Evolutionary conservation across 441 rosid species (phyloP).

Genomic region (Cnidoscolus chayamansa): DNA sequence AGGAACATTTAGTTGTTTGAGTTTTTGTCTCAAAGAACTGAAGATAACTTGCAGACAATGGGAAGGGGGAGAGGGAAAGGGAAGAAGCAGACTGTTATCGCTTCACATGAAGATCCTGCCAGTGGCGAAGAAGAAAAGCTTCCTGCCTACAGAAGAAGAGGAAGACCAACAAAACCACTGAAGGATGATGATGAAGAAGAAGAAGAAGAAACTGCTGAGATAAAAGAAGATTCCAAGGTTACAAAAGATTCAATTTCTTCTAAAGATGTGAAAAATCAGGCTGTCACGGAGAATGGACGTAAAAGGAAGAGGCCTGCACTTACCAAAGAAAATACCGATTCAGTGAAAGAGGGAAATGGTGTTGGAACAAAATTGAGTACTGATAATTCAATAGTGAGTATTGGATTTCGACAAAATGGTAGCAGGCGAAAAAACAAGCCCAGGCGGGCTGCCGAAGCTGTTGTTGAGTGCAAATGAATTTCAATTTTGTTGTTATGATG

Average conservation of each 20-base stretch:
- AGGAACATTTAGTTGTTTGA: conserved; percentile 6
- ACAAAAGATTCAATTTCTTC: conserved; percentile 36
- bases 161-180: conserved; percentile 58
- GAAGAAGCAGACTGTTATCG: conserved; percentile 48
- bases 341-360: conserved; percentile 48
- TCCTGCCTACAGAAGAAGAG: conserved; percentile 51
- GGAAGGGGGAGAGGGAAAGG: conserved; percentile 73
- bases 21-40: conserved; percentile 5
- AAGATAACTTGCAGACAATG: conserved; percentile 29
- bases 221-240: conserved; percentile 40
- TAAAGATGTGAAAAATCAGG: conserved; percentile 36
- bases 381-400: conserved; percentile 3
- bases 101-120: conserved; percentile 43
- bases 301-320: conserved; percentile 42
- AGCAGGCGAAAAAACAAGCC: conserved; percentile 27
- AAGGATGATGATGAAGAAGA: conserved; percentile 44
- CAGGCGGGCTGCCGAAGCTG: conserved; percentile 23
- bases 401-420: conserved; percentile 17
- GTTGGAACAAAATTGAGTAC: conserved; percentile 15
- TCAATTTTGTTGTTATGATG: conserved; percentile 6
- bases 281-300: conserved; percentile 42
- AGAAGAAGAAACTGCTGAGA: conserved; percentile 37
- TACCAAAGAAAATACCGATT: conserved; percentile 33
- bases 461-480: conserved; percentile 21
- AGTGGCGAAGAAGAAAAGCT: conserved; percentile 52